phyloP scores from a whole-genome alignment of 768 basidiomycete genomes.

The Coprinellus micaceus region DNA sequence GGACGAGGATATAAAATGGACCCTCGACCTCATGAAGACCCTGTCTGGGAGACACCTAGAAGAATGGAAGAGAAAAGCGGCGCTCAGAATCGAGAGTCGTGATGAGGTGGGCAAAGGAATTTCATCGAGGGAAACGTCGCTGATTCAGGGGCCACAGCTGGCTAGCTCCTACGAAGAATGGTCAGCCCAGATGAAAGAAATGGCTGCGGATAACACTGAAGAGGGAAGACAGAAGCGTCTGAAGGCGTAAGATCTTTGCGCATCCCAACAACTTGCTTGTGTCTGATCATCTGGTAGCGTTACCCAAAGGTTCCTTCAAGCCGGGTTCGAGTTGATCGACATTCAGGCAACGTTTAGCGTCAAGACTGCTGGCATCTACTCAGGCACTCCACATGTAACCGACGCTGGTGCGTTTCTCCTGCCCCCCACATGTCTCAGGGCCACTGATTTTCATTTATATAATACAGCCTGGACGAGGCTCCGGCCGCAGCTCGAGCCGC shows the following conservation, averaged over 20 bases:
- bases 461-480: constrained; percentile 24
- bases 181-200: neutral
- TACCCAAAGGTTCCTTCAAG: neutral
- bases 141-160: no score
- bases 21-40: constrained; percentile 15
- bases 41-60: constrained; percentile 9
- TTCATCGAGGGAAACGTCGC: neutral
- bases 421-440: neutral
- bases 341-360: neutral
- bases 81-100: constrained; percentile 21
- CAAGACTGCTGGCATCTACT: neutral
- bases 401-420: constrained; percentile 22
- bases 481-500: constrained; percentile 16
- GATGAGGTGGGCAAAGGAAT: constrained; percentile 11
- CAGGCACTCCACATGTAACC: constrained; percentile 15
- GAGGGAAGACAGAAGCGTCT: neutral
- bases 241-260: neutral
- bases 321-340: neutral
- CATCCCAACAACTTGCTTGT: neutral
- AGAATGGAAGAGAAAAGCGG: constrained; percentile 18
- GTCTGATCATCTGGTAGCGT: neutral
- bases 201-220: neutral
- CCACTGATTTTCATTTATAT: no score
- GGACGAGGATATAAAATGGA: constrained; percentile 26
- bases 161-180: neutral